Base-by-base conservation (phyloP, 169 alveolate genomes). In the Plasmodium malariae region DNA sequence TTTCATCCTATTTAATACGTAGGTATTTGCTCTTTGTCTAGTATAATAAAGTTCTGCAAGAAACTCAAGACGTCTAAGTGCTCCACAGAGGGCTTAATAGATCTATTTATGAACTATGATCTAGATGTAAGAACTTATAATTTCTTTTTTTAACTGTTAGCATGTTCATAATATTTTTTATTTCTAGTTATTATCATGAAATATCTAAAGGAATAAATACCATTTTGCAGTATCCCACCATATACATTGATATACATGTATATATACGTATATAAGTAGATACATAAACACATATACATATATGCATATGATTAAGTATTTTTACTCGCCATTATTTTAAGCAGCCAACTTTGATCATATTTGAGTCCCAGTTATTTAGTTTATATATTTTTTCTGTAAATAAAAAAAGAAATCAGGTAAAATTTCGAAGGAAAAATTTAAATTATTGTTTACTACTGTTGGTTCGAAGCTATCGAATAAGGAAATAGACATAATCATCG, bases 11-110 rank as follows among this genome's bases (percentile, higher is more conserved):
- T n/a, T n/a, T n/a, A n/a, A 19, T 12, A 24, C 60, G 1, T 67
- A 80, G 90, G 90, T 51, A 21, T 63, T 34, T 80, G 71, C 34
- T 45, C 90, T 57, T 17, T 80, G 60, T 65, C 90, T 19, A 80
- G 49, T 34, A 65, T 80, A 65, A 80, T 65, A 65, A 80, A 80
- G 51, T 80, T 80, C 12, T 80, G 90, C 63, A 32, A 32, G 30
- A 80, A 80, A 49, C 11, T 80, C 9, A 65, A 34, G 36, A 32
- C 69, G 26, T 19, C 12, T n/a, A 60, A 49, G 24, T 49, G 17
- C 45, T 65, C 78, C 6, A 63, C 90, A 9, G 90, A 80, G 2
- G 70, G 62, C 12, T 19, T 80, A 28, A 36, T 65, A 9, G 90
- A 80, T 28, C 28, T 80, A n/a, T 80, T 80, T 67, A 32, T 28